Evolutionary conservation across 1,284 basidiomycete species (phyloP), one percentile per base, ranked within the genome.

Genomic region (Leccinum colubrinum): DNA sequence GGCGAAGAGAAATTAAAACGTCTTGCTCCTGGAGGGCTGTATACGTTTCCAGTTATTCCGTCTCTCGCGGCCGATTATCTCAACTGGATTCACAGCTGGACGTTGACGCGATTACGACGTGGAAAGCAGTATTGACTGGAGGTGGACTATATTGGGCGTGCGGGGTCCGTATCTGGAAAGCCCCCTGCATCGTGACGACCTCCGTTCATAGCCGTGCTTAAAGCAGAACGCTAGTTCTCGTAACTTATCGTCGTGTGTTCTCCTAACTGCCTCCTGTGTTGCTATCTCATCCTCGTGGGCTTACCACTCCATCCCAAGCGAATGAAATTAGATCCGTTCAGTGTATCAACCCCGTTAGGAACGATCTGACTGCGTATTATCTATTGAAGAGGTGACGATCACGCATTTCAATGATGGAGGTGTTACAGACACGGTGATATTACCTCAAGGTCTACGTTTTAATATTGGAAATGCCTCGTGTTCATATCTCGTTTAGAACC

Each of bases 11-110:
- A 81, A 84, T 1, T 88, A 82, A 69, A 90, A 93, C 69, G 70
- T 83, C 39, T 73, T 93, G 43, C 71, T 91, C 50, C 71, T 79
- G 7, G 91, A 93, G 77, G 86, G 90, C 90, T 88, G 66, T 71
- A 14, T 35, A 3, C 14, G 8, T 50, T 61, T 62, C 20, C 61
- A 37, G 54, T 55, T 59, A 46, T 58, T 35, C 56, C 41, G 35
- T 8, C 37, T n/a, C 9, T 60, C 14, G 52, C 37, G 58, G 53
- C 41, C 55, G 39, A 58, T 63, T 65, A 59, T 65, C 60, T 35
- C 43, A 51, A 60, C 61, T 50, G 59, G 58, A 59, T 60, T 48
- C 56, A 25, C 68, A 92, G 90, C 62, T 92, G 90, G 90, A 78
- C 78, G 48, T 70, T 90, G 55, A 90, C 87, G 9, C 75, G 86